A percentile compares a stretch with the other conserved stretches of the same genome.
Evolutionary conservation across 306 rosid species (phyloP).

Genomic region (Cucurbita ficifolia): DNA sequence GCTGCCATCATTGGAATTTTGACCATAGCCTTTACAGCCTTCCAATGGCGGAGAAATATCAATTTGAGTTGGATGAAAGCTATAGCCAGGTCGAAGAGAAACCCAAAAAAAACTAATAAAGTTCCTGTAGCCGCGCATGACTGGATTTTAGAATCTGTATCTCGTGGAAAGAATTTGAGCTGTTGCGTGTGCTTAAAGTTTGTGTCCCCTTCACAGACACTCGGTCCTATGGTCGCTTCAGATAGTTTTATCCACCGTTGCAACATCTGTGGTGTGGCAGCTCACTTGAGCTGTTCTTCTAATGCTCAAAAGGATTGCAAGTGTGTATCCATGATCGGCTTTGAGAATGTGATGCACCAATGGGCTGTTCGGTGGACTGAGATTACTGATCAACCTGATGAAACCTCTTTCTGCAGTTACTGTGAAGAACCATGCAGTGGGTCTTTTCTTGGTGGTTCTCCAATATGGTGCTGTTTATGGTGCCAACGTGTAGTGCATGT

Average conservation of each 20-base stretch:
- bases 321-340: conserved; percentile 79
- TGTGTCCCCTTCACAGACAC: conserved; percentile 67
- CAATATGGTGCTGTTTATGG: conserved; percentile 98
- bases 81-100: conserved; percentile 78
- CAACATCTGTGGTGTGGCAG: conserved; percentile 67
- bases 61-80: conserved; percentile 96
- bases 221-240: conserved; percentile 66
- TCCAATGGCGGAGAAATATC: conserved; percentile 94
- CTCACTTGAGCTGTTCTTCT: conserved; percentile 78
- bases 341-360: conserved; percentile 67
- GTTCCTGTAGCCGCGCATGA: conserved; percentile 64
- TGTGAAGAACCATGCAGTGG: conserved; percentile 96
- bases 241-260: conserved; percentile 73
- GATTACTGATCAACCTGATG: conserved; percentile 75
- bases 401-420: conserved; percentile 62
- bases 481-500: conserved; percentile 90
- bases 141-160: conserved; percentile 65
- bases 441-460: conserved; percentile 93
- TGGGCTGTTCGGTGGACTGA: conserved; percentile 99
- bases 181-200: conserved; percentile 84
- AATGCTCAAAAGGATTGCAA: conserved; percentile 86
- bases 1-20: conserved; percentile 84
- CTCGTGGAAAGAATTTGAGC: conserved; percentile 79
- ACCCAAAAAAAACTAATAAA: conserved; percentile 61
- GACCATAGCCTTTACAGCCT: conserved; percentile 80